These are phyloP conservation scores for Aotearoamyces nothofagi DNA, from an alignment of 2,329 filamentous ascomycete genomes.

Conservation along the genomic window DNA sequence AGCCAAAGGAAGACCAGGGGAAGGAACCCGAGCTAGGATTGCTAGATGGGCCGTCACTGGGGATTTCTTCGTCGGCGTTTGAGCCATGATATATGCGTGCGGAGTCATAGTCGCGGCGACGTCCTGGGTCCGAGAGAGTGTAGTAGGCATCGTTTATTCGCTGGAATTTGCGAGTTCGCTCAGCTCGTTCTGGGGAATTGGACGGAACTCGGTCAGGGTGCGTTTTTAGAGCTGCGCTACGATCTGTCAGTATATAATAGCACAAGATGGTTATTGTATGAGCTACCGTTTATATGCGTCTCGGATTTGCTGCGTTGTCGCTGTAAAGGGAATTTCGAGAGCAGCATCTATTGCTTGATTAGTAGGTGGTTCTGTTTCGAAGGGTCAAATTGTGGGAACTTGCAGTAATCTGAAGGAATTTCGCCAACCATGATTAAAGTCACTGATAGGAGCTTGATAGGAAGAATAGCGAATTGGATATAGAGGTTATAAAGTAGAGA, in stretches of 20 bases:
- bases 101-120: conserved; percentile 73
- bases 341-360: conserved; percentile 41
- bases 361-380: conserved; percentile 1
- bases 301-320: conserved; percentile 70
- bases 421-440: no score
- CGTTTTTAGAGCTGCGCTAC: conserved; percentile 75
- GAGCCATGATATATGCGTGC: conserved; percentile 46
- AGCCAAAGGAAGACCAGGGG: conserved; percentile 61
- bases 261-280: not conserved
- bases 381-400: conserved; percentile 6
- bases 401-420: conserved; percentile 27
- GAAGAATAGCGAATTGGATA: no score
- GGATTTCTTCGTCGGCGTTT: conserved; percentile 24
- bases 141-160: conserved; percentile 89
- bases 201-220: conserved; percentile 82
- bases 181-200: conserved; percentile 67
- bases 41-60: conserved; percentile 23
- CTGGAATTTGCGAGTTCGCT: conserved; percentile 79
- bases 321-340: conserved; percentile 58
- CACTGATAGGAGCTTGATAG: no score
- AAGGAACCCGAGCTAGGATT: conserved; percentile 32
- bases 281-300: conserved; percentile 81
- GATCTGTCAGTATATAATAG: not conserved
- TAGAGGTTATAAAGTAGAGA: no score
- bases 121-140: conserved; percentile 64